Base-by-base conservation (phyloP, 2,329 filamentous ascomycete genomes). In the Talaromyces sp. region DNA sequence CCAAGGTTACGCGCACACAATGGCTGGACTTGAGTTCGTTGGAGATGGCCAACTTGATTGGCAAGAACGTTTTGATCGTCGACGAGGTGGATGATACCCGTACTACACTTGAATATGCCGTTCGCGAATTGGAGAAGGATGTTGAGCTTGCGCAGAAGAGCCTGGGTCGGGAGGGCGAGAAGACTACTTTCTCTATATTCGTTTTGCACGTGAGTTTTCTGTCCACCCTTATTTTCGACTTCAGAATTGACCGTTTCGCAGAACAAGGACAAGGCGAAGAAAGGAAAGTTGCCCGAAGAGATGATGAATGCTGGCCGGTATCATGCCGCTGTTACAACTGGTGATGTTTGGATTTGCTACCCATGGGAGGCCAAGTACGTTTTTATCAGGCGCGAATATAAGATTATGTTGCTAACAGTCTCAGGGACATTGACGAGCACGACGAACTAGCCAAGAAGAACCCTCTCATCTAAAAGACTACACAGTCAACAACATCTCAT, bases 311-410 rank as follows among this genome's bases (percentile, higher is more conserved):
- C 88, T 64, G 86, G 86, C 65, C 85, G 90, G 72, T 99, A 99
- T 81, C 80, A 91, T 70, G 95, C 95, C 25, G 92, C 95, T 25
- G 84, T 90, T 75, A 98, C 94, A 5, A 91, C 96, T 36, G 87
- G 86, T n/a, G 94, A 99, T 80, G 89, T 93, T 70, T 99, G 95
- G 95, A 98, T 98, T 77, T 96, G 92, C 85, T 99, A 99, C 81
- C 95, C 95, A 17, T 99, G 95, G 95, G 95, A 98, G 83, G 95
- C 95, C 51, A 90, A 81, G 84, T 87, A 81, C 64, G 84, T 81
- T 34, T 22, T 49, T n/a, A 19, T 19, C 27, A 40, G 58, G 25
- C n/a, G 4, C 38, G 19, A 15, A 15, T 43, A 5, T 5, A 29
- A 3, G 27, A 29, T 29, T 29, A 29, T 13, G 5, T 17, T 43